A percentile compares a stretch with the other conserved stretches of the same genome.
Conservation (phyloP, 2,329 filamentous ascomycete genomes). For the Piedraia hortae region DNA sequence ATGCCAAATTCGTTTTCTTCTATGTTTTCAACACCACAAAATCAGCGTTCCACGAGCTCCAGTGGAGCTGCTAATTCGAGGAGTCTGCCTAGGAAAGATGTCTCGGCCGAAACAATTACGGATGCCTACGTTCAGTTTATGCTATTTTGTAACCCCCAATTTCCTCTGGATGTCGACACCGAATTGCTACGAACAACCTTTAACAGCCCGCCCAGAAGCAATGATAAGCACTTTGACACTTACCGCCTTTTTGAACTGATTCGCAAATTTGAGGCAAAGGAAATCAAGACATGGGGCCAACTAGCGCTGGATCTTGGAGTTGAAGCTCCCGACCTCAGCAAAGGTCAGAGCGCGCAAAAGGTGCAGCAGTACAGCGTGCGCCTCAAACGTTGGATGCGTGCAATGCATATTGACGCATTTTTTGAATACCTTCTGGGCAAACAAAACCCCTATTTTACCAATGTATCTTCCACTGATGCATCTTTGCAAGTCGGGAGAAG, state of each 20-base stretch:
- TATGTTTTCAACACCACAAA: too few relatives aligned
- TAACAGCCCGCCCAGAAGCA: slow-evolving; percentile 54
- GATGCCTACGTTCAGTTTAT: slow-evolving; percentile 67
- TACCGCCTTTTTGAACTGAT: slow-evolving; percentile 56
- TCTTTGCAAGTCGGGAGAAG: slow-evolving; percentile 41
- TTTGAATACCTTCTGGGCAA: slow-evolving; percentile 71
- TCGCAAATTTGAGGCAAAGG: slow-evolving; percentile 46
- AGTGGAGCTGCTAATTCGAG: slow-evolving; percentile 16
- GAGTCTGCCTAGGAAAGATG: slow-evolving; percentile 34
- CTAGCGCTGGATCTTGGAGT: slow-evolving; percentile 69
- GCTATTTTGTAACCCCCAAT: slow-evolving; percentile 67
- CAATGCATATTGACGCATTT: slow-evolving; percentile 84
- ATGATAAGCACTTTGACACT: slow-evolving; percentile 61
- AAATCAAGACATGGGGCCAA: slow-evolving; percentile 83
- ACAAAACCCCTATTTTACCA: slow-evolving; percentile 50
- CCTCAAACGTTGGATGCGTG: slow-evolving; percentile 87
- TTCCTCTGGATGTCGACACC: slow-evolving; percentile 42
- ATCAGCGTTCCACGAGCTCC: background rate
- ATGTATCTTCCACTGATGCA: slow-evolving; percentile 40
- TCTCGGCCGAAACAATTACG: slow-evolving; percentile 45
- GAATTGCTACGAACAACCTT: slow-evolving; percentile 47
- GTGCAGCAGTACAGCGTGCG: slow-evolving; percentile 85
- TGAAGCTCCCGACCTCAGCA: slow-evolving; percentile 52
- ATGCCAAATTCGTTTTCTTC: too few relatives aligned
- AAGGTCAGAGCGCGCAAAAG: slow-evolving; percentile 61